Conservation (phyloP, 2,329 filamentous ascomycete genomes). For the Metarhizium album region DNA sequence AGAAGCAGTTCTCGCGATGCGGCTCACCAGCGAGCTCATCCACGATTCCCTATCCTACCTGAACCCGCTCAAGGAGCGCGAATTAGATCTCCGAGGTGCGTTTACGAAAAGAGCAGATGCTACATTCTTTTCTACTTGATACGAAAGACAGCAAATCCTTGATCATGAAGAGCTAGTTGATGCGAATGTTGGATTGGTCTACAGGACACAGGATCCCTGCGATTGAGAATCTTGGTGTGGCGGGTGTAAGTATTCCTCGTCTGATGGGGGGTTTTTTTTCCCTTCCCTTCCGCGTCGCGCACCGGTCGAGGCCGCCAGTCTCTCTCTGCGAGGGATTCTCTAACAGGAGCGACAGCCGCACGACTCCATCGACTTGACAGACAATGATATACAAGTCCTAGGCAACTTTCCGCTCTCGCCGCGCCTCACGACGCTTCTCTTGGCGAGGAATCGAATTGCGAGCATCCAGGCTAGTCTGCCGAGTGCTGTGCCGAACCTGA, state of each 20-base stretch:
- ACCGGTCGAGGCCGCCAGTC: background rate
- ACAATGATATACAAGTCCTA: slow-evolving; percentile 87
- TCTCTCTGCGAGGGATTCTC: background rate
- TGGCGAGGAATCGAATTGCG: slow-evolving; percentile 79
- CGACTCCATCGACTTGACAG: slow-evolving; percentile 95
- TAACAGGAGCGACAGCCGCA: slow-evolving; percentile 52
- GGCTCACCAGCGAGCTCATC: slow-evolving; percentile 92
- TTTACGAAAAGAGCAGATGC: slow-evolving; percentile 87
- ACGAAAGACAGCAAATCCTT: slow-evolving; percentile 31
- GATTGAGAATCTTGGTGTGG: slow-evolving; percentile 95
- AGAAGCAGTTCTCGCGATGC: slow-evolving; percentile 47
- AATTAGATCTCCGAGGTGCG: slow-evolving; percentile 99
- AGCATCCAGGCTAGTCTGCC: slow-evolving; percentile 68
- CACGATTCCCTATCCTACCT: slow-evolving; percentile 92
- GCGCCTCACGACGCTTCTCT: slow-evolving; percentile 74
- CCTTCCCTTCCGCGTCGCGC: too few relatives aligned
- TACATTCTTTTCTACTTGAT: slow-evolving; percentile 47
- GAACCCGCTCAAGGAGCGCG: slow-evolving; percentile 96
- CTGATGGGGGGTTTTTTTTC: too few relatives aligned
- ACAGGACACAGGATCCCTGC: slow-evolving; percentile 95
- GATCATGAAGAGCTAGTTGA: slow-evolving; percentile 60
- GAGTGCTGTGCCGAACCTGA: slow-evolving; percentile 69
- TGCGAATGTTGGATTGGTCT: slow-evolving; percentile 47
- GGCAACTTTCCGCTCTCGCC: slow-evolving; percentile 89
- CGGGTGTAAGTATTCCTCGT: slow-evolving; percentile 48